Conservation (phyloP, 345 rosid species). For the Syzygium aromaticum region DNA sequence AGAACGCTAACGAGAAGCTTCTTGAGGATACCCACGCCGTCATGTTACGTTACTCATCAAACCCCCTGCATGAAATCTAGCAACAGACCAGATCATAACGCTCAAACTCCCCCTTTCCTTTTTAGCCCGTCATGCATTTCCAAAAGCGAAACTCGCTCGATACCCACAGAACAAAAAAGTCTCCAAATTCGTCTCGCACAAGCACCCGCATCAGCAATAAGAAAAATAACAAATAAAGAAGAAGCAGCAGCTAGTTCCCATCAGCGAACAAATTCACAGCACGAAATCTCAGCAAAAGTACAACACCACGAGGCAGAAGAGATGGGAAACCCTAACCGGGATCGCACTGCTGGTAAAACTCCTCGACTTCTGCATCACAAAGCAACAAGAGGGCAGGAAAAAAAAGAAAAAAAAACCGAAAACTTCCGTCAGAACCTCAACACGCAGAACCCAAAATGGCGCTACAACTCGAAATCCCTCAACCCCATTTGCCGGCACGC, state of each 20-base stretch:
- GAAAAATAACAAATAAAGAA: not conserved
- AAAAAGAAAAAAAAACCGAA: not conserved
- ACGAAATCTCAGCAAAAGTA: not conserved
- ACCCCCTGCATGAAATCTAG: not conserved
- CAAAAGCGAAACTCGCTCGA: not conserved
- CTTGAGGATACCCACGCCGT: not conserved
- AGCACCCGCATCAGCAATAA: not conserved
- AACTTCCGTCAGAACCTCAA: not conserved
- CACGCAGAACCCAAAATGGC: not conserved
- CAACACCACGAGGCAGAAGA: not conserved
- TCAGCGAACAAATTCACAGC: not conserved
- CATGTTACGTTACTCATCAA: not conserved
- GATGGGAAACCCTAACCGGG: conserved; percentile 40
- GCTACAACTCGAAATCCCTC: not conserved
- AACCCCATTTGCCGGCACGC: not conserved
- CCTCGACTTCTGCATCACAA: conserved; percentile 48
- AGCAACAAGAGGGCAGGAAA: not conserved
- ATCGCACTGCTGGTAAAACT: conserved; percentile 67
- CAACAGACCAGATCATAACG: not conserved
- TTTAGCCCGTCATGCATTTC: not conserved
- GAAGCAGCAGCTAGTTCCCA: not conserved
- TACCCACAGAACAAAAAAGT: not conserved
- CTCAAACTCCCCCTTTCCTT: not conserved
- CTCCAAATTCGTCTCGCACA: not conserved
- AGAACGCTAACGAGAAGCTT: not conserved